Evolutionary conservation across 257 asterid genomes (phyloP), one percentile per base, ranked within the genome.

Genomic region (Solanum virginianum): DNA sequence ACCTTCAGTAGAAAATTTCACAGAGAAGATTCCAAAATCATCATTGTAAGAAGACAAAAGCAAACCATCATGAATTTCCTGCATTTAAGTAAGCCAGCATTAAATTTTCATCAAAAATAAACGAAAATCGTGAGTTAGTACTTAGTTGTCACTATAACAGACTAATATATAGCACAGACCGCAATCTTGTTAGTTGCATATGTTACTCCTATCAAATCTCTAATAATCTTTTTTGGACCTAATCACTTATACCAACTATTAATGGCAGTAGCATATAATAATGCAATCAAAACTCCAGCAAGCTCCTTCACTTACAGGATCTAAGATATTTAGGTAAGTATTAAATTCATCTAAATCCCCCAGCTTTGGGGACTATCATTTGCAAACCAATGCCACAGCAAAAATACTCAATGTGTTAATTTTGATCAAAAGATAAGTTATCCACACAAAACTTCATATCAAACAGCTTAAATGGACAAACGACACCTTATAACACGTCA

Each of bases 1-100:
- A 39, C 99, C 99, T 77, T 95, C 99, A 6, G 89, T 90, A 39
- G 99, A 95, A 86, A 91, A 93, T 87, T 94, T 95, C 68, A 94
- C 89, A 57, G 98, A 94, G 91, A 95, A 95, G 53, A 95, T 92
- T 83, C 97, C 97, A 88, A 95, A 95, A 86, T 91, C 89, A 45
- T 88, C 92, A 14, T 88, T 92, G 0, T 88, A 87, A 84, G 88
- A 80, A 39, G 97, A 90, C 83, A 95, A 88, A 91, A 94, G 95
- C 87, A 93, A 86, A 79, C 94, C 93, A 53, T 95, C 98, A 80
- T 95, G 98, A 89, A 95, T 84, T 85, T 94, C 99, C 99, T 95
- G 91, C 83, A 88, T 45, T 80, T 54, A 49, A 49, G 36, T 59
- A 84, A 86, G 82, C 53, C 66, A 72, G 20, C 32, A 47, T 24